These are phyloP conservation scores for Echites panduratus DNA, from an alignment of 257 asterid species.

Conservation along the genomic window DNA sequence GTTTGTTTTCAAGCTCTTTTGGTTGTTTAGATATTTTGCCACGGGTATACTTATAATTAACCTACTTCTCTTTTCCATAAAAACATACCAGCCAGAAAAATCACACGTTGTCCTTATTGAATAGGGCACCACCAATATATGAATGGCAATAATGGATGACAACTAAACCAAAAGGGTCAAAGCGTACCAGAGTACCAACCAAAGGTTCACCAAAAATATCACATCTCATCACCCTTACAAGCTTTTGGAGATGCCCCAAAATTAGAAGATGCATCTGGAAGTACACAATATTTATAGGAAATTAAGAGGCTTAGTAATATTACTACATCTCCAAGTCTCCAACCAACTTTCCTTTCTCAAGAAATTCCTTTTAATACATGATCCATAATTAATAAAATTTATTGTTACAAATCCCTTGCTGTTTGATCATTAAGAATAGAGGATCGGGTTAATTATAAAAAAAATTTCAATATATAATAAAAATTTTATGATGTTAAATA, in stretches of 20 bases:
- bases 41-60: background rate
- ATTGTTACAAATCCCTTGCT: too few relatives aligned
- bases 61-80: background rate
- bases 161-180: background rate
- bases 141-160: conserved; percentile 6
- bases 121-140: background rate
- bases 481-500: too few relatives aligned
- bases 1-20: background rate
- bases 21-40: background rate
- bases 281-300: background rate
- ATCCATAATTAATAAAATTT: too few relatives aligned
- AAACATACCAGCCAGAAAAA: background rate
- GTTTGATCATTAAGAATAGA: too few relatives aligned
- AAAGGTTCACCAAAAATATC: background rate
- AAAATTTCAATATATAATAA: too few relatives aligned
- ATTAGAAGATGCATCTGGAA: background rate
- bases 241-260: background rate
- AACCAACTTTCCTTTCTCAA: too few relatives aligned
- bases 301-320: background rate
- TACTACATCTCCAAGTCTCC: too few relatives aligned
- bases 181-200: background rate
- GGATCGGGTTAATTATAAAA: too few relatives aligned
- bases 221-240: background rate
- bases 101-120: background rate
- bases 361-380: too few relatives aligned